phyloP scores from a whole-genome alignment of 1,139 yeast species.

The Pichia cactophila region DNA sequence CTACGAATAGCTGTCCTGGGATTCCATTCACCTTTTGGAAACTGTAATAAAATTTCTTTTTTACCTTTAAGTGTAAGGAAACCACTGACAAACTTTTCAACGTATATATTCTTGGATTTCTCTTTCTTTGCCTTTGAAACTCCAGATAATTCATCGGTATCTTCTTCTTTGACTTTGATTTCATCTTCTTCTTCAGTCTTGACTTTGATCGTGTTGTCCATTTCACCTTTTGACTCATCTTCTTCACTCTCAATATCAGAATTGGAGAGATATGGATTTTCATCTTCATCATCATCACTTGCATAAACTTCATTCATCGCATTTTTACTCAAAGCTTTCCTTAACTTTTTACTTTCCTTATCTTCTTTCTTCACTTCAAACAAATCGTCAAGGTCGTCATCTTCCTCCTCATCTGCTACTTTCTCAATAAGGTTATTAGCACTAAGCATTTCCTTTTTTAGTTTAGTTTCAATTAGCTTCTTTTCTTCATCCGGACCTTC shows the following conservation, averaged over 20 bases:
- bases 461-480: conserved; percentile 78
- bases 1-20: conserved; percentile 49
- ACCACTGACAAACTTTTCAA: conserved; percentile 52
- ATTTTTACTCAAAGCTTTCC: conserved; percentile 75
- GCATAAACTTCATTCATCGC: conserved; percentile 90
- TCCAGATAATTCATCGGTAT: conserved; percentile 3
- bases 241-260: conserved; percentile 61
- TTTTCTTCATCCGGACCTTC: conserved; percentile 91
- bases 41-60: conserved; percentile 49
- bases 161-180: conserved; percentile 5
- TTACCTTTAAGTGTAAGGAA: conserved; percentile 63
- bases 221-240: conserved; percentile 33
- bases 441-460: conserved; percentile 82
- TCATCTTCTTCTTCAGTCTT: conserved; percentile 11
- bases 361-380: conserved; percentile 75
- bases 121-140: conserved; percentile 12
- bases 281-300: conserved; percentile 71
- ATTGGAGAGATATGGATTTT: conserved; percentile 71
- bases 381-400: conserved; percentile 55
- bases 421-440: conserved; percentile 68
- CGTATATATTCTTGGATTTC: conserved; percentile 30
- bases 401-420: conserved; percentile 36
- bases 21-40: conserved; percentile 82
- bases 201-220: conserved; percentile 24
- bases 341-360: conserved; percentile 81